Evolutionary conservation across 2,329 filamentous ascomycete species (phyloP), one percentile per base, ranked within the genome.

Genomic region (Calonectria montana): DNA sequence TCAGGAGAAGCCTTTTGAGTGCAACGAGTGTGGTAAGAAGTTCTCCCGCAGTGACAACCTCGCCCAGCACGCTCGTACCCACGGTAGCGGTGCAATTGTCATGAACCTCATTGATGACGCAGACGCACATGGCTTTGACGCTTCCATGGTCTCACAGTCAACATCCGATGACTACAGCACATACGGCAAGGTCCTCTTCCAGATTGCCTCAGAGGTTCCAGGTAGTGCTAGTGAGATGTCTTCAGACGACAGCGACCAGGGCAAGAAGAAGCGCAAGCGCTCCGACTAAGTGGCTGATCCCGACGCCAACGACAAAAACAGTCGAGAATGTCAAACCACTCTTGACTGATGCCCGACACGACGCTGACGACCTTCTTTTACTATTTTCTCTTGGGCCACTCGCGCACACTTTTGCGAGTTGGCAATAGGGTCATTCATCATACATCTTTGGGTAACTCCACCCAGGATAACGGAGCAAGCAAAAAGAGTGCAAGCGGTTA

Each of bases 21-120:
- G 97, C 89, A 91, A 92, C 76, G 96, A 99, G 87, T 99, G 97
- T 81, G 96, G 97, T 79, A 99, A 99, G 93, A 98, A 97, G 88
- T 99, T 98, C 87, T 98, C 96, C 23, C 93, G 97, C 80, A 97
- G 94, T 79, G 97, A 99, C 86, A 99, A 99, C 88, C 91, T 99
- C 18, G 94, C 95, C 27, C 97, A 99, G 86, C 97, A 99, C 83
- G 93, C 97, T 75, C 92, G 97, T 74, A 99, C 97, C 5, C 97
- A 99, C 81, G 95, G 95, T 69, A 93, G 92, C 71, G 95, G 95
- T 73, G 94, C 95, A 73, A 94, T 98, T 76, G 92, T 97, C 80
- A 96, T 98, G 93, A 94, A 94, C 80, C 90, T 98, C 62, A 88
- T 97, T 62, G 94, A 96, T 75, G 90, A 93, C 67, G 89, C 89